Conservation (phyloP, 2,329 filamentous ascomycete genomes). For the Davidsoniella virescens region DNA sequence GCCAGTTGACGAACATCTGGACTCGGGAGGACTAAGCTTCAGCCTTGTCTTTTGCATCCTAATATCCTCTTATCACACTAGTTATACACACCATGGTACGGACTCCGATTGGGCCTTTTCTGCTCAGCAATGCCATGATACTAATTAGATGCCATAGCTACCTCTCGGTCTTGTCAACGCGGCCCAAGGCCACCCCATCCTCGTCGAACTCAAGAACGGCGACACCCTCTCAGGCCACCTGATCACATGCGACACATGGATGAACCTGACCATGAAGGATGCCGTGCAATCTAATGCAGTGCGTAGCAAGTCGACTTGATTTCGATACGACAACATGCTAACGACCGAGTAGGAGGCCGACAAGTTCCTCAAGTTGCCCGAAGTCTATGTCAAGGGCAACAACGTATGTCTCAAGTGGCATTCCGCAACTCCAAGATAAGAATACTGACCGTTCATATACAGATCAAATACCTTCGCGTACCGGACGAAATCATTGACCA, state of each 20-base stretch:
- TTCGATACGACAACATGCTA: conserved; percentile 10
- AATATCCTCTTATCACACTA: not conserved
- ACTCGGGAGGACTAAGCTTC: not conserved
- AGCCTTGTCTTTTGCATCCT: not conserved
- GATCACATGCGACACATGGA: conserved; percentile 97
- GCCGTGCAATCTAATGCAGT: conserved; percentile 89
- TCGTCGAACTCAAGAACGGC: conserved; percentile 93
- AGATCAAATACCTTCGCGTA: conserved; percentile 98
- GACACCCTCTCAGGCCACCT: conserved; percentile 95
- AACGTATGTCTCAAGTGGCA: conserved; percentile 48
- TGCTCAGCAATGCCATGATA: not conserved
- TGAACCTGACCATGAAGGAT: conserved; percentile 95
- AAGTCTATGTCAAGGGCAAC: conserved; percentile 94
- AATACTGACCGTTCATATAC: conserved; percentile 2
- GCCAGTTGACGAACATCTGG: not conserved
- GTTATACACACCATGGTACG: not conserved
- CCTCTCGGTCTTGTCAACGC: conserved; percentile 77
- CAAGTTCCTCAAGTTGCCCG: conserved; percentile 78
- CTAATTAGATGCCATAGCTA: conserved; percentile 29
- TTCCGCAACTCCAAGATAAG: not conserved
- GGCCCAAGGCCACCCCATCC: conserved; percentile 93
- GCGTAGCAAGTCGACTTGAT: conserved; percentile 16
- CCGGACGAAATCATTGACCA: conserved; percentile 93
- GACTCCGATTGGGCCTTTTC: not conserved
- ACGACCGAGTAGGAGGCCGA: conserved; percentile 58